Conservation (phyloP, 257 asterid species). For the Craterostigma plantagineum region DNA sequence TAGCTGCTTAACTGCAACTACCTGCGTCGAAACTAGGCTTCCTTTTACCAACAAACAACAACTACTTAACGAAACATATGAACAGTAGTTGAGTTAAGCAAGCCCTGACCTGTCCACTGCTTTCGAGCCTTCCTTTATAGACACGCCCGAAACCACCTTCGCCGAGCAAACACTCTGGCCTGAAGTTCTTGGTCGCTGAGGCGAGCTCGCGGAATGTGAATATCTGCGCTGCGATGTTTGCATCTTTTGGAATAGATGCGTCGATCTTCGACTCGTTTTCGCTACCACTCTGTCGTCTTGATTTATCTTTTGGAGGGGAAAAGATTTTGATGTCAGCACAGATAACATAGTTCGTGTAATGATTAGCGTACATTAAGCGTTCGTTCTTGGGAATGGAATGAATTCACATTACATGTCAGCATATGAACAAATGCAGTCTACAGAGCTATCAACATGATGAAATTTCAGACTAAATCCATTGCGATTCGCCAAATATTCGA, state of each 20-base stretch:
- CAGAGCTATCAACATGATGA: too few species aligned
- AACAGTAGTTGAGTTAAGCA: too few species aligned
- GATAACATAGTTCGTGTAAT: too few species aligned
- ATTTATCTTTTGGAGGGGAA: conserved; percentile 20
- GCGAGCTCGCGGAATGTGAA: conserved; percentile 98
- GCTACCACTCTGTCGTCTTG: conserved; percentile 24
- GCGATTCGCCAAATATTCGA: too few species aligned
- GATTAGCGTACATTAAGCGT: neutral
- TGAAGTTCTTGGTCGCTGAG: conserved; percentile 78
- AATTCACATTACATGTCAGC: too few species aligned
- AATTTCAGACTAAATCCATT: too few species aligned
- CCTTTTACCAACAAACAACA: too few species aligned
- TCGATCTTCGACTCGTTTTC: conserved; percentile 45
- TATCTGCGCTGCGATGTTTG: conserved; percentile 66
- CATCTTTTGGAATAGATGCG: conserved; percentile 25
- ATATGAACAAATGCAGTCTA: neutral
- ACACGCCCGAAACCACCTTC: conserved; percentile 99
- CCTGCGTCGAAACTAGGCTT: conserved; percentile 28
- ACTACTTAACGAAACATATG: too few species aligned
- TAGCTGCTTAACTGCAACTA: conserved; percentile 90
- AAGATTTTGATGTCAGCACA: neutral
- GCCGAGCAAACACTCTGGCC: conserved; percentile 71
- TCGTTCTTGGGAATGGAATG: too few species aligned
- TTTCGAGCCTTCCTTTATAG: conserved; percentile 73
- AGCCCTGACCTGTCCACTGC: conserved; percentile 58